A percentile compares a stretch with the other conserved stretches of the same genome.
Evolutionary conservation across 2,329 filamentous ascomycete species (phyloP).

Genomic region (Trichoderma koningiopsis): DNA sequence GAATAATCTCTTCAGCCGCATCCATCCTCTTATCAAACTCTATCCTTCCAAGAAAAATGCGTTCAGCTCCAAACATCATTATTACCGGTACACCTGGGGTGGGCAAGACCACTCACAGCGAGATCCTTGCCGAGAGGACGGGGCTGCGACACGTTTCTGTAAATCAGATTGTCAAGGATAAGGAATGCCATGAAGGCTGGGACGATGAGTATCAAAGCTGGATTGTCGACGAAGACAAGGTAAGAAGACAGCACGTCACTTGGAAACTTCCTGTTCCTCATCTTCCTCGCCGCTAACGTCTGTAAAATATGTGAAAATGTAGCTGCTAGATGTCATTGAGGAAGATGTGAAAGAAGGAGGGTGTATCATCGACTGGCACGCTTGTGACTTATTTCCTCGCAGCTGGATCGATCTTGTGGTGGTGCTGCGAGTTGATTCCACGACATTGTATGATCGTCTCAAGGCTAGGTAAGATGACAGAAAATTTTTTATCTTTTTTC

Average conservation of each 20-base stretch:
- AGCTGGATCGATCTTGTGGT: slow-evolving; percentile 95
- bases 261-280: neutral
- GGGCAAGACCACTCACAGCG: slow-evolving; percentile 92
- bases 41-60: slow-evolving; percentile 39
- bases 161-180: slow-evolving; percentile 89
- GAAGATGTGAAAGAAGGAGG: slow-evolving; percentile 77
- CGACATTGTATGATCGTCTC: slow-evolving; percentile 81
- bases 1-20: neutral
- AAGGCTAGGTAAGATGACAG: slow-evolving; percentile 59
- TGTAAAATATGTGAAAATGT: slow-evolving; percentile 8
- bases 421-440: slow-evolving; percentile 80
- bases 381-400: slow-evolving; percentile 90
- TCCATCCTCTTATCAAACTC: neutral
- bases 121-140: slow-evolving; percentile 73
- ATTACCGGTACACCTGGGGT: slow-evolving; percentile 94
- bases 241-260: slow-evolving; percentile 44
- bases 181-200: slow-evolving; percentile 82
- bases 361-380: slow-evolving; percentile 95
- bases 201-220: slow-evolving; percentile 84
- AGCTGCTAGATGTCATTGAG: slow-evolving; percentile 89
- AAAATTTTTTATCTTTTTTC: slow-evolving; percentile 26
- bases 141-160: slow-evolving; percentile 82
- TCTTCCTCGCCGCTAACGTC: neutral
- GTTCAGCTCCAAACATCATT: slow-evolving; percentile 79
- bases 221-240: slow-evolving; percentile 97